Conservation (phyloP, 495 filamentous ascomycete genomes). For the Terfezia claveryi region DNA sequence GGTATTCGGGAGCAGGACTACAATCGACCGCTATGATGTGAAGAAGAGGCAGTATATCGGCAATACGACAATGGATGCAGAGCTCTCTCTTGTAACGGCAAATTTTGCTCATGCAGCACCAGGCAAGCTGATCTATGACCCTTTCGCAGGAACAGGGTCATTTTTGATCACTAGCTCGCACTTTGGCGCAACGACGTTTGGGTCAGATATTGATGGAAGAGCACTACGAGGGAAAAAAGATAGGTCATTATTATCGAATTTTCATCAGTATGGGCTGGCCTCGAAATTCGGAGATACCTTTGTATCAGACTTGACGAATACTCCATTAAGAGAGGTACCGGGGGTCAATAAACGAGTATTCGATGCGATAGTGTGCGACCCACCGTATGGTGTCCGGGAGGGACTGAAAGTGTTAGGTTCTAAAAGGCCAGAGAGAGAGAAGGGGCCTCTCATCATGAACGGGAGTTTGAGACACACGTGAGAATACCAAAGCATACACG, state of each 20-base stretch:
- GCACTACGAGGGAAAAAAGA: slow-evolving; percentile 50
- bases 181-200: slow-evolving; percentile 60
- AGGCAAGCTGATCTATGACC: slow-evolving; percentile 72
- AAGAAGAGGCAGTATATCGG: slow-evolving; percentile 87
- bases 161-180: slow-evolving; percentile 73
- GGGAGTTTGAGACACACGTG: slow-evolving; percentile 49
- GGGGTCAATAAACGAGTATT: slow-evolving; percentile 28
- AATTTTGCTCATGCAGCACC: slow-evolving; percentile 70
- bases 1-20: slow-evolving; percentile 35
- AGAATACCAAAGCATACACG: slow-evolving; percentile 13
- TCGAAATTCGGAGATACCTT: slow-evolving; percentile 49
- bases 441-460: slow-evolving; percentile 39
- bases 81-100: slow-evolving; percentile 72
- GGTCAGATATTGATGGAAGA: slow-evolving; percentile 82
- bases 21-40: slow-evolving; percentile 57
- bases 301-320: slow-evolving; percentile 73
- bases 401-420: slow-evolving; percentile 69
- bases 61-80: slow-evolving; percentile 92
- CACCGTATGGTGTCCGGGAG: slow-evolving; percentile 91
- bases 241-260: slow-evolving; percentile 47
- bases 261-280: slow-evolving; percentile 55
- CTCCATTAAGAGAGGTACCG: slow-evolving; percentile 37
- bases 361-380: slow-evolving; percentile 90
- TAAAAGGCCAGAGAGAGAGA: slow-evolving; percentile 29
- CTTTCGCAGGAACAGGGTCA: slow-evolving; percentile 83